Percentiles rank a stretch among this genome's conserved stretches.
phyloP scores from a whole-genome alignment of 495 filamentous ascomycete species.

The Aspergillus campestris region DNA sequence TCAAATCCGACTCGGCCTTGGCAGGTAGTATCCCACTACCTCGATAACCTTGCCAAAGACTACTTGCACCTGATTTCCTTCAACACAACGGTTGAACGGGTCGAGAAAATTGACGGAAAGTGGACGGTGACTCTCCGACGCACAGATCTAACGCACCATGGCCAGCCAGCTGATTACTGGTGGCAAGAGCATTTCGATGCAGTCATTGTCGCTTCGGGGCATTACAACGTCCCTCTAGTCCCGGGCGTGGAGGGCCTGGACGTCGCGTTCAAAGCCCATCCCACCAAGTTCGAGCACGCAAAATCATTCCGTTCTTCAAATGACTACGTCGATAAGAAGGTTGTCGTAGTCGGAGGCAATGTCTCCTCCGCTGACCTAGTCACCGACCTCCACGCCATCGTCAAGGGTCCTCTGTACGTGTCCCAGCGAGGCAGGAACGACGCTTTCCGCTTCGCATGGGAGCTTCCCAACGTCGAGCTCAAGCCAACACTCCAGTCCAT shows the following conservation, averaged over 20 bases:
- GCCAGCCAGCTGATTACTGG: constrained; percentile 17
- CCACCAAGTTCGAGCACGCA: constrained; percentile 18
- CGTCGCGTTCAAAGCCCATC: constrained; percentile 4
- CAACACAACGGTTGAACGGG: constrained; percentile 21
- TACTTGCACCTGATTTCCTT: constrained; percentile 16
- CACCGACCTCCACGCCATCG: constrained; percentile 19
- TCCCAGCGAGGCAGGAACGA: constrained; percentile 17
- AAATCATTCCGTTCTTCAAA: constrained; percentile 18
- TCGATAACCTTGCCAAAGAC: constrained; percentile 18
- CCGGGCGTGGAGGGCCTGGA: constrained; percentile 39
- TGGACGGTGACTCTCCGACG: constrained; percentile 20
- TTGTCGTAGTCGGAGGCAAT: constrained; percentile 22
- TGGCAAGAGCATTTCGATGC: constrained; percentile 48
- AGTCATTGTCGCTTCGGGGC: constrained; percentile 66
- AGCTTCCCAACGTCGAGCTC: constrained; percentile 13
- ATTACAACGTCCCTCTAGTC: constrained; percentile 60
- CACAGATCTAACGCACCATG: constrained; percentile 7
- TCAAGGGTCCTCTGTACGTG: constrained; percentile 12
- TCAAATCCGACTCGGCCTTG: constrained; percentile 20
- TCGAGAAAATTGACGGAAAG: constrained; percentile 14
- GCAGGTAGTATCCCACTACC: constrained; percentile 14
- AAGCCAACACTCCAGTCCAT: constrained; percentile 15
- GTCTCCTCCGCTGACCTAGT: constrained; percentile 23
- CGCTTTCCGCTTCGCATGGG: constrained; percentile 11
- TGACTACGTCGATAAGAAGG: constrained; percentile 20